A percentile compares a stretch with the other conserved stretches of the same genome.
These are phyloP conservation scores for Syzygium oleosum DNA, from an alignment of 345 rosid genomes.

Conservation along the genomic window DNA sequence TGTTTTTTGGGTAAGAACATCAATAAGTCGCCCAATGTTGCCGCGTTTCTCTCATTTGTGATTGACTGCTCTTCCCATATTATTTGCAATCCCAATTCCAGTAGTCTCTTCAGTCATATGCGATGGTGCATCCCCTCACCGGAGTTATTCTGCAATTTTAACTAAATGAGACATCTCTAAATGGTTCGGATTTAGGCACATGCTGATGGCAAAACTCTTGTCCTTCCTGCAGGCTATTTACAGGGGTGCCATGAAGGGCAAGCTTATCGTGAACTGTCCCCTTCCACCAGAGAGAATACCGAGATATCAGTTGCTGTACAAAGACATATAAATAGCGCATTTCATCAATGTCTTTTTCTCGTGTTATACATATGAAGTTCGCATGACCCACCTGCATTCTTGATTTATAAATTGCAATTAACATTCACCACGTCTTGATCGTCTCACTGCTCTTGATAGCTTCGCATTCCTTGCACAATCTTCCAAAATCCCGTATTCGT, in stretches of 20 bases:
- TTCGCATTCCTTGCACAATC: background rate
- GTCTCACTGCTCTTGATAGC: background rate
- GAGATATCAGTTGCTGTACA: constrained; percentile 67
- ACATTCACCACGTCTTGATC: background rate
- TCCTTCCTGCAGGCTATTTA: constrained; percentile 51
- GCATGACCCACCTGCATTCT: background rate
- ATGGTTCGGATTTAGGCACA: background rate
- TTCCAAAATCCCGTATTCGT: background rate
- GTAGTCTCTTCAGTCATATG: background rate
- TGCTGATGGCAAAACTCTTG: background rate
- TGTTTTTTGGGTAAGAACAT: background rate
- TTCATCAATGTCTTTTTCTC: background rate
- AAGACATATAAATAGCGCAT: constrained; percentile 31
- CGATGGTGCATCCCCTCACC: background rate
- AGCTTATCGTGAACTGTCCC: constrained; percentile 73
- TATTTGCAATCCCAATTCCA: background rate
- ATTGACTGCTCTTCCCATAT: background rate
- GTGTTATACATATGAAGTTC: background rate
- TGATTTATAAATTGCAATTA: background rate
- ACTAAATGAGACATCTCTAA: background rate
- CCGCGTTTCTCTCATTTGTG: background rate
- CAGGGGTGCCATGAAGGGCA: constrained; percentile 96
- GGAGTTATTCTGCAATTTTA: background rate
- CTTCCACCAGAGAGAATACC: constrained; percentile 78
- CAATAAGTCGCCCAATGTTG: background rate